phyloP scores from a whole-genome alignment of 2,329 filamentous ascomycete species.

The Curvularia verruculosa region DNA sequence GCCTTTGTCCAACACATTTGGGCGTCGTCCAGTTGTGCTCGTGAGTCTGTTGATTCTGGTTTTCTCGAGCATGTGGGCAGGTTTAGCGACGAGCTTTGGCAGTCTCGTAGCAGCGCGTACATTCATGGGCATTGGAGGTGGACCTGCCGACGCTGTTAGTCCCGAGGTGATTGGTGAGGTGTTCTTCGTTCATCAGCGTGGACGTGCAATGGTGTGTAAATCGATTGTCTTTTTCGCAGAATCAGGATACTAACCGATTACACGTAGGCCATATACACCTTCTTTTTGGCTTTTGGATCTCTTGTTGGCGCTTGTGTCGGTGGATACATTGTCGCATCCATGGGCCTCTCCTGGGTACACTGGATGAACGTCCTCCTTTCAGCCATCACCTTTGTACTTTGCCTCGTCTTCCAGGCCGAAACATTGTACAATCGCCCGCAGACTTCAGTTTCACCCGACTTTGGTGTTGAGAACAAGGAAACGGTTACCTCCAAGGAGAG shows the following conservation, averaged over 20 bases:
- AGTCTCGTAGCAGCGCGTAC: conserved; percentile 48
- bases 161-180: conserved; percentile 52
- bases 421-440: conserved; percentile 48
- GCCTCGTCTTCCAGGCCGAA: conserved; percentile 50
- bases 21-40: conserved; percentile 49
- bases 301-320: conserved; percentile 49
- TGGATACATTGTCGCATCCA: conserved; percentile 48
- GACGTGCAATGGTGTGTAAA: conserved; percentile 47
- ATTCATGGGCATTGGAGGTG: conserved; percentile 48
- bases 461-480: conserved; percentile 20
- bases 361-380: conserved; percentile 51
- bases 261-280: conserved; percentile 50
- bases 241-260: not conserved
- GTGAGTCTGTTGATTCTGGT: conserved; percentile 43
- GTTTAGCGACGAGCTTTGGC: conserved; percentile 44
- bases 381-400: conserved; percentile 39
- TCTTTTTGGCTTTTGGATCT: conserved; percentile 48
- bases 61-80: conserved; percentile 50
- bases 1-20: conserved; percentile 50
- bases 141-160: conserved; percentile 49
- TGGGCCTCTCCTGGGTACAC: conserved; percentile 49
- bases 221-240: not conserved
- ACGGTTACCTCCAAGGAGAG: conserved; percentile 28
- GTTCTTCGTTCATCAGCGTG: conserved; percentile 52
- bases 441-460: conserved; percentile 19